Base-by-base conservation (phyloP, 1,139 yeast species). In the Suhomyces terraborum region DNA sequence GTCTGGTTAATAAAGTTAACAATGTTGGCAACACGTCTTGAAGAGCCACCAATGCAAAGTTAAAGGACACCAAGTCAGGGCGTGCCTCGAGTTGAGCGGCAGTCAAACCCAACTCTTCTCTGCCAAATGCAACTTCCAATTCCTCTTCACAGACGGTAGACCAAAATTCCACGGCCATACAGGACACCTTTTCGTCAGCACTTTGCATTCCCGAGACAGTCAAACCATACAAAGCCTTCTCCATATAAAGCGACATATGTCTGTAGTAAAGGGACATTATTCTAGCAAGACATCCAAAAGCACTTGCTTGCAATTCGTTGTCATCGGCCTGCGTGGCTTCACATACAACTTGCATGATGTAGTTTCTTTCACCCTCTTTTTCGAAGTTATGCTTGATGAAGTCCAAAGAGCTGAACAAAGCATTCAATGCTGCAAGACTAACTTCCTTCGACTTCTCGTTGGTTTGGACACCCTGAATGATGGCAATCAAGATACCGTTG, bases 111-210 rank as follows among this genome's bases (percentile, higher is more conserved):
- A 66, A 72, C 51, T 87, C 95, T 41, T 79, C 81, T 51, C 77
- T 71, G 56, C 83, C 87, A 46, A 81, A 66, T 12, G 83, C 79
- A 47, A 88, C 82, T 50, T 88, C 96, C 50, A 87, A 75, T 64
- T 94, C 98, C 61, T 87, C 97, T 68, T 93, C 98, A 68, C 98
- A 89, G 16, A 93, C 94, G 21, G 98, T 88, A 46, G 94, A 83
- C 98, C 98, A 93, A 62, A 93, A 93, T 67, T 93, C 98, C 40
- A 93, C 95, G 19, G 98, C 98, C 96, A 93, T 91, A 62, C 97
- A 88, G 1, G 97, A 88, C 25, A 93, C 98, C 56, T 80, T 80
- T 58, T 88, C 96, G 64, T 88, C 88, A 24, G 71, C 62, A 47
- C 91, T 83, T 64, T 84, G 86, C 97, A 93, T 93, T 30, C 98